A percentile compares a stretch with the other conserved stretches of the same genome.
Evolutionary conservation across 2,329 filamentous ascomycete species (phyloP).

Genomic region (Trichoderma koningiopsis): DNA sequence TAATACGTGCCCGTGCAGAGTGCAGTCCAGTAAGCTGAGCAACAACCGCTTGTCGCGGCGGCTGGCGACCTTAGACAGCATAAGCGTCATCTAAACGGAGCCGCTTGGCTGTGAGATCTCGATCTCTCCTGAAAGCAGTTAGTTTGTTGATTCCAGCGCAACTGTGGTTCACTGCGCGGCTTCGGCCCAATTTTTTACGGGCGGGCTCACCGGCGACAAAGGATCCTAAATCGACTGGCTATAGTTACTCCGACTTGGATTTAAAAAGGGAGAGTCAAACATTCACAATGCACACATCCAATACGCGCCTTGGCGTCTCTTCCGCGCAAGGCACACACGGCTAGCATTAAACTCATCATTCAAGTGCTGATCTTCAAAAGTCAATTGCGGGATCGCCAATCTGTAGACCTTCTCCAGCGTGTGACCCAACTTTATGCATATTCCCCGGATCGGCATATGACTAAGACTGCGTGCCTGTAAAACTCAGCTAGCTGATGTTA

Average conservation of each 20-base stretch:
- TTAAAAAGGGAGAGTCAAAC: background rate
- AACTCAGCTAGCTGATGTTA: too few species aligned
- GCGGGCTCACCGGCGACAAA: too few species aligned
- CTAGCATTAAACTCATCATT: background rate
- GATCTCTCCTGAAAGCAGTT: background rate
- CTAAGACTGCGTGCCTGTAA: background rate
- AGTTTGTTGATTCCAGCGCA: background rate
- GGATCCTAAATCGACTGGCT: background rate
- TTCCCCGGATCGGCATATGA: slow-evolving; percentile 5
- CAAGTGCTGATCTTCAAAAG: background rate
- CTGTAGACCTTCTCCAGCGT: background rate
- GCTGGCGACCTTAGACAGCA: too few species aligned
- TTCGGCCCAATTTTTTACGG: background rate
- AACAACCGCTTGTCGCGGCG: background rate
- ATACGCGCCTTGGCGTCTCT: background rate
- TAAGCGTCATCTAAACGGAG: background rate
- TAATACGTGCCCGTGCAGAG: background rate
- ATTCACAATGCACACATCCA: background rate
- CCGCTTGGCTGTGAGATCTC: background rate
- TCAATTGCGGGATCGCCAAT: slow-evolving; percentile 1
- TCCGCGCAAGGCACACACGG: background rate
- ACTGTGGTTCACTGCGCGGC: background rate
- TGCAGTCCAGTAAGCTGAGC: background rate
- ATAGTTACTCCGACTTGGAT: background rate
- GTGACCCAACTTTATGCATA: background rate